Conservation (phyloP, 371 early-diverging fungal species). For the Synchytrium microbalum region DNA sequence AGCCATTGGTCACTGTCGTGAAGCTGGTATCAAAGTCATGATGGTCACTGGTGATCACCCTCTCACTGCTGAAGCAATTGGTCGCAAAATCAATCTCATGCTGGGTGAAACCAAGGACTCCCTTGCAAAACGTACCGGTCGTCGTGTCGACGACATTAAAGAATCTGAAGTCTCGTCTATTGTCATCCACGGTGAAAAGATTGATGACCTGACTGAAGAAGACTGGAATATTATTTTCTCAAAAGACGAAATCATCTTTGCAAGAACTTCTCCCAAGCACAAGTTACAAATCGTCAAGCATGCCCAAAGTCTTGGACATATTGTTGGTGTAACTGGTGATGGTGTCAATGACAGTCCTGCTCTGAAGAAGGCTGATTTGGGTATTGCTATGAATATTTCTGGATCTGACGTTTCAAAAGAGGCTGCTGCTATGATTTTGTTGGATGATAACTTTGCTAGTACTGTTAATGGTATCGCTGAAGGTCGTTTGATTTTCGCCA, state of each 20-base stretch:
- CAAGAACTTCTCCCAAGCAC: slow-evolving; percentile 42
- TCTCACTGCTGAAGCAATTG: slow-evolving; percentile 39
- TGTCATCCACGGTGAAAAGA: slow-evolving; percentile 30
- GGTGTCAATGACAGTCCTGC: slow-evolving; percentile 58
- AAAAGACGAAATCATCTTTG: slow-evolving; percentile 44
- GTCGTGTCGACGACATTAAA: slow-evolving; percentile 12
- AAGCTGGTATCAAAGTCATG: slow-evolving; percentile 43
- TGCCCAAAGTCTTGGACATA: slow-evolving; percentile 42
- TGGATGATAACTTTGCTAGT: slow-evolving; percentile 48
- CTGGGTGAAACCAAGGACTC: slow-evolving; percentile 8
- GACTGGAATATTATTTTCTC: slow-evolving; percentile 35
- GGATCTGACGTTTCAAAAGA: slow-evolving; percentile 51
- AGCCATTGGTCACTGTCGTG: slow-evolving; percentile 31
- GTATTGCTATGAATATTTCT: slow-evolving; percentile 49
- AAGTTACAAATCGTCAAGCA: slow-evolving; percentile 44
- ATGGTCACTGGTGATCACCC: slow-evolving; percentile 53
- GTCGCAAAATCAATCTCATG: slow-evolving; percentile 20
- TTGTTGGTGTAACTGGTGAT: slow-evolving; percentile 53
- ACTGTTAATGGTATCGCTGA: slow-evolving; percentile 41
- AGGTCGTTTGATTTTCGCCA: slow-evolving; percentile 47
- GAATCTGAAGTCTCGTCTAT: slow-evolving; percentile 22
- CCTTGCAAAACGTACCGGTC: slow-evolving; percentile 8
- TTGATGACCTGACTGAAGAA: slow-evolving; percentile 26
- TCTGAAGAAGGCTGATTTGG: slow-evolving; percentile 50
- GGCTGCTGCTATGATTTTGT: slow-evolving; percentile 46